Conservation (phyloP, 2,329 filamentous ascomycete genomes). For the Fusarium torulosum region DNA sequence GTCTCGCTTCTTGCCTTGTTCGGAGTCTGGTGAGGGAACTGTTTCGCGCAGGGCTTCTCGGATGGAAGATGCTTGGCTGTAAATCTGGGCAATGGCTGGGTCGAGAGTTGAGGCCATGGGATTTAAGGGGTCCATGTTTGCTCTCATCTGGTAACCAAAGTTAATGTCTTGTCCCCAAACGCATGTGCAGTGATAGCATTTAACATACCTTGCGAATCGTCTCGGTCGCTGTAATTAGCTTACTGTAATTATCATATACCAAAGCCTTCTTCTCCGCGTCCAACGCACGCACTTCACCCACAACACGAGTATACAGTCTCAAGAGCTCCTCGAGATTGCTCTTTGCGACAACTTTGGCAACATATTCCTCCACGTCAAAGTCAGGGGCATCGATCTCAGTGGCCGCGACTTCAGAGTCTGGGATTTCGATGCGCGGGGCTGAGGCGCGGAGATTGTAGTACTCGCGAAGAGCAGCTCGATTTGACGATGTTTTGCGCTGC, state of each 20-base stretch:
- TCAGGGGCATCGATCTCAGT: constrained; percentile 79
- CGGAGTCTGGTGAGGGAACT: constrained; percentile 61
- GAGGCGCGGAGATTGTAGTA: constrained; percentile 83
- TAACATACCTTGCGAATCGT: constrained; percentile 80
- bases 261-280: constrained; percentile 97
- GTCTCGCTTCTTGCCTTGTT: constrained; percentile 53
- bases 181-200: no score
- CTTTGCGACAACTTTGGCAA: constrained; percentile 70
- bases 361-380: constrained; percentile 80
- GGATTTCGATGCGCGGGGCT: constrained; percentile 59
- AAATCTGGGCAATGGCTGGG: constrained; percentile 80
- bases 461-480: constrained; percentile 88
- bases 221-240: constrained; percentile 95
- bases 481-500: constrained; percentile 64
- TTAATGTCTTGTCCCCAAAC: background rate
- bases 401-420: constrained; percentile 69
- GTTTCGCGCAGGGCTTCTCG: constrained; percentile 63
- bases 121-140: constrained; percentile 83
- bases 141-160: constrained; percentile 70
- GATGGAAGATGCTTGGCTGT: constrained; percentile 69
- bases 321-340: constrained; percentile 77
- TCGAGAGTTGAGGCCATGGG: constrained; percentile 80
- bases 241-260: constrained; percentile 98
- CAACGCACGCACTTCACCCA: constrained; percentile 86
- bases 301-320: constrained; percentile 75